Conservation (phyloP, 2,329 filamentous ascomycete species). For the Cylindrodendrum hubeiense region DNA sequence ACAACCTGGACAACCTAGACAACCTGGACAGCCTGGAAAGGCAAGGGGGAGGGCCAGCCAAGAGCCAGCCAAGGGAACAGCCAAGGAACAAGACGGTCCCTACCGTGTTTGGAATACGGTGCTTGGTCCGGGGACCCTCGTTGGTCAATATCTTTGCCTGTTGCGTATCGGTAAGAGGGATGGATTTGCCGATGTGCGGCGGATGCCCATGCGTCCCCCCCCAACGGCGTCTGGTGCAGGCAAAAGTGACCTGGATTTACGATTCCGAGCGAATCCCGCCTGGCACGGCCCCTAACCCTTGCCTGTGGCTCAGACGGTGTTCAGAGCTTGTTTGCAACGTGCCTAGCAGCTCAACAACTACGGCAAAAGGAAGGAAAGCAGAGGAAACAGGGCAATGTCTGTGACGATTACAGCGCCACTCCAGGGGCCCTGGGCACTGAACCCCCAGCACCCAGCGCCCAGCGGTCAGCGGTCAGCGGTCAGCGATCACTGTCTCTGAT, state of each 20-base stretch:
- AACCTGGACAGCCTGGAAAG: no score
- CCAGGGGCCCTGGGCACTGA: background rate
- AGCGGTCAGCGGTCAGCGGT: no score
- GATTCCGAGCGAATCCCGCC: slow-evolving; percentile 23
- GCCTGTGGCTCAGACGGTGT: background rate
- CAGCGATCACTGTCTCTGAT: background rate
- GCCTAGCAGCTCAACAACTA: slow-evolving; percentile 14
- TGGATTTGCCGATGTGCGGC: background rate
- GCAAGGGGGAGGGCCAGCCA: no score
- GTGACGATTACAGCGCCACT: slow-evolving; percentile 12
- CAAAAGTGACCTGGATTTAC: slow-evolving; percentile 18
- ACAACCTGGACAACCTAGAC: background rate
- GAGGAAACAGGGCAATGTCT: background rate
- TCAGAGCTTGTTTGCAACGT: background rate
- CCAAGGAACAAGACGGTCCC: background rate
- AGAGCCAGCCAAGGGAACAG: no score
- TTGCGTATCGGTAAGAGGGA: background rate
- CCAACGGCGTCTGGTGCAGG: background rate
- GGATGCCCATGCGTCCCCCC: background rate
- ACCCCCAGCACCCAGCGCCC: no score
- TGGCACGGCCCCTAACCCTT: background rate
- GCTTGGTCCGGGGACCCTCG: background rate
- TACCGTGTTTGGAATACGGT: background rate
- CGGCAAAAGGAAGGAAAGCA: background rate
- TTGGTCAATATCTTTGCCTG: background rate